Base-by-base conservation (phyloP, 306 rosid genomes). In the Carpinus fangiana region DNA sequence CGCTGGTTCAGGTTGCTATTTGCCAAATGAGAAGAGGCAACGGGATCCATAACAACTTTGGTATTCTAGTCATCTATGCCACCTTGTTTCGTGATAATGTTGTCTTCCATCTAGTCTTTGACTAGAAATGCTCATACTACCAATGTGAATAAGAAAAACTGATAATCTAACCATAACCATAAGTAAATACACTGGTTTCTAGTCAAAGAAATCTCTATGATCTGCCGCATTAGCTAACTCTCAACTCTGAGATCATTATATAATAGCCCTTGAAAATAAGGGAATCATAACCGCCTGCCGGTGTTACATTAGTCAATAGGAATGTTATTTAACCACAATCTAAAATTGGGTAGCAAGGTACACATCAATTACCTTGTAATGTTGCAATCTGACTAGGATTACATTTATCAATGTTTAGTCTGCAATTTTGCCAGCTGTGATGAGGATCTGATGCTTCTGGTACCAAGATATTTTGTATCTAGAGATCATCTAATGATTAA, bases 381-480 rank as follows among this genome's bases (percentile, higher is more conserved):
- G n/a, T 80, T 66, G 76, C 75, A 78, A 89, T 84, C 92, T 77
- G 92, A 74, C 60, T 78, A 52, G 86, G 85, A 79, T 83, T 77
- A 84, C 98, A 95, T 57, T 74, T 82, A 53, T 18, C 78, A 80
- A 95, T 82, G 86, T 75, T 88, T 78, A 86, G 81, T 80, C 89
- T 95, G 86, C 98, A 95, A 31, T 80, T 84, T 86, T 75, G 67
- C 99, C 98, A 95, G 83, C 79, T 77, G 81, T 89, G 87, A 66
- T 71, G 75, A 64, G 90, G 91, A 84, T 89, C 93, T 73, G 92
- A 83, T 72, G 89, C 85, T 80, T 62, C 72, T 53, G 99, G 99
- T 76, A 90, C 89, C 88, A 95, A 87, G 86, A 95, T 78, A 91
- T 95, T 61, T 86, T 89, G 94, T 85, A 95, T 93, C 99, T 95